Evolutionary conservation across 164 flowering plant species (phyloP), one percentile per base, ranked within the genome.

Genomic region (Chloranthus sessilifolius): DNA sequence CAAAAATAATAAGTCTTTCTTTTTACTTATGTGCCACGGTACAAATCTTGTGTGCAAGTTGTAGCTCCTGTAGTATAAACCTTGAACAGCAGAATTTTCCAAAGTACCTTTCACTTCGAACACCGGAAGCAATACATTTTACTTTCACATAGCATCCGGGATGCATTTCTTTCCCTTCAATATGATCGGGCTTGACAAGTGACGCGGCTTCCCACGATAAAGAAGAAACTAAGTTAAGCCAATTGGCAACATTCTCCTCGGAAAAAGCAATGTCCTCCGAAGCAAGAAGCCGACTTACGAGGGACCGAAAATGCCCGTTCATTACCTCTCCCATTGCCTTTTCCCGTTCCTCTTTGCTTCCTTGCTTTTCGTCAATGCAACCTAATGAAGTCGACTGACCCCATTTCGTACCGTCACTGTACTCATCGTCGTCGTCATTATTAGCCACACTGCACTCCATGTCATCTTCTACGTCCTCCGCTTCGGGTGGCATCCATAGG

Each of bases 121-220:
- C 64, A 61, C 96, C 95, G 56, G 85, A 70, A 33, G 89, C 86
- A 58, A 89, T 65, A 67, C 97, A 94, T 66, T 94, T 94, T 57
- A 94, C 81, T 79, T 94, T 94, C 63, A 94, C 78, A 71, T 77
- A 77, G 51, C 76, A 74, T 55, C 73, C 70, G 8, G 79, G 89
- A 71, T 83, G 87, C 77, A 81, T 68, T 44, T 76, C 69, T 54
- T 77, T 84, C 19, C 81, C 79, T 49, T 70, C 81, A 55, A 40
- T 39, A 17, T 79, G 67, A 52, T 68, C 86, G 53, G 83, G 88
- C 68, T 75, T 89, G 53, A 89, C 63, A 68, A 78, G 81, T 26
- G 61, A 65, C 29, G 96, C 97, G 56, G 99, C 97, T 64, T 83
- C 80, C 99, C 96, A 89, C 21, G 92, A 80, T 56, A 94, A 70